phyloP scores from a whole-genome alignment of 192 early-diverging fungal species.

The Coemansia sp. region DNA sequence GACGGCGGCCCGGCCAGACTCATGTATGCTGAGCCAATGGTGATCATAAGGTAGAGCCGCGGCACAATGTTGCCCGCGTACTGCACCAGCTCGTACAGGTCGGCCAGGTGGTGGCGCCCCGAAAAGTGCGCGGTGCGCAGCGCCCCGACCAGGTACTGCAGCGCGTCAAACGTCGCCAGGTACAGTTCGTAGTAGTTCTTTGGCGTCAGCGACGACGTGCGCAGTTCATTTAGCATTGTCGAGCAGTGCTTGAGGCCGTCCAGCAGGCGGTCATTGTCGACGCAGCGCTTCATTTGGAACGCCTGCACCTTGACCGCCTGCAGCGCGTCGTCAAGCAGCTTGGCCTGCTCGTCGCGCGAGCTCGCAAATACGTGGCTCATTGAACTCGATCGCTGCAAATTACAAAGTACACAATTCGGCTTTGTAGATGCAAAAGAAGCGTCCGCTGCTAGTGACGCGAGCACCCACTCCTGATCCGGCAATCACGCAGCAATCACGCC shows the following conservation, averaged over 20 bases:
- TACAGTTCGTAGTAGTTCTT: slow-evolving; percentile 99
- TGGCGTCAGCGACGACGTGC: slow-evolving; percentile 90
- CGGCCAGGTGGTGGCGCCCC: slow-evolving; percentile 77
- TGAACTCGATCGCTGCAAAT: neutral
- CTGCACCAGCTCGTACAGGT: slow-evolving; percentile 97
- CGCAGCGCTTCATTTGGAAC: slow-evolving; percentile 90
- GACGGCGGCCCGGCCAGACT: slow-evolving; percentile 54
- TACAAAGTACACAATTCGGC: neutral
- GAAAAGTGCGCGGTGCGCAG: slow-evolving; percentile 87
- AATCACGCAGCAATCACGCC: too few relatives aligned
- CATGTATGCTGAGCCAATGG: slow-evolving; percentile 96
- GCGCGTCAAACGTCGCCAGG: slow-evolving; percentile 97
- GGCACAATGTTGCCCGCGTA: slow-evolving; percentile 99
- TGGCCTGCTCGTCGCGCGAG: slow-evolving; percentile 75
- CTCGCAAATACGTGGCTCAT: slow-evolving; percentile 42
- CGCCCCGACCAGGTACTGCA: slow-evolving; percentile 87
- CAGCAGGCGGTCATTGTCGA: slow-evolving; percentile 87
- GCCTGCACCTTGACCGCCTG: slow-evolving; percentile 90
- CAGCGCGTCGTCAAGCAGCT: slow-evolving; percentile 88
- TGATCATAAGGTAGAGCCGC: slow-evolving; percentile 98
- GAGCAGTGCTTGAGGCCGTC: slow-evolving; percentile 99
- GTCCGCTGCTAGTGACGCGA: too few relatives aligned
- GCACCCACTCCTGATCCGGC: too few relatives aligned
- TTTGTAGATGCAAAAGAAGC: neutral
- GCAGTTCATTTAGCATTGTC: slow-evolving; percentile 94